Evolutionary conservation across 768 basidiomycete species (phyloP), one percentile per base, ranked within the genome.

Genomic region (Dendrothele bispora): DNA sequence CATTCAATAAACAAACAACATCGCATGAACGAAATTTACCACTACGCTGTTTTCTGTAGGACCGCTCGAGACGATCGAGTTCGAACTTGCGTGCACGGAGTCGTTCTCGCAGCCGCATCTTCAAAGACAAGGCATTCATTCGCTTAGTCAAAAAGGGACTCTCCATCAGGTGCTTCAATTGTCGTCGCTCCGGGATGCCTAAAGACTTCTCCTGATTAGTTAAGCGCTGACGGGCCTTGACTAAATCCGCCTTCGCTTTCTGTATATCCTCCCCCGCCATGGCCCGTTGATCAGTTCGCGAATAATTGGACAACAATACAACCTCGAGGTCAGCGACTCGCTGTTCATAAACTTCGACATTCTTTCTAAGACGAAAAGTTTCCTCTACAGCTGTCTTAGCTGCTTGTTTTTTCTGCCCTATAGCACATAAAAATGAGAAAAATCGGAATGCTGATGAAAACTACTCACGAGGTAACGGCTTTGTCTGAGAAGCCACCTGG

Each of bases 401-500:
- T 5, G 27, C 8, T 6, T n/a, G 4, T 3, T 28, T 25, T 15
- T 28, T 32, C 35, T 44, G 43, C 22, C 28, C 43, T 44, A 32
- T 7, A 15, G n/a, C n/a, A 28, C n/a, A n/a, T n/a, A 8, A 21
- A 7, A 11, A 5, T 14, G 26, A 28, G 17, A 7, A 5, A 8
- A 15, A 30, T n/a, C 15, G n/a, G 32, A 43, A 43, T 43, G 27
- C 5, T 6, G 11, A 30, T 12, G 5, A 11, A 44, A 24, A 8
- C 30, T 17, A 66, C 52, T 11, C 60, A 51, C 35, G 58, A 59
- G 47, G 46, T 12, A 28, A 17, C 7, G 51, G 51, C 26, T 36
- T 40, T 4, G 40, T 54, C 17, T 41, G 38, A 4, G 35, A 17
- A 12, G 11, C 21, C 30, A 53, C 39, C 27, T 52, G 53, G 7